These are phyloP conservation scores for Trematosphaeria pertusa DNA, from an alignment of 2,329 filamentous ascomycete species.

Conservation along the genomic window DNA sequence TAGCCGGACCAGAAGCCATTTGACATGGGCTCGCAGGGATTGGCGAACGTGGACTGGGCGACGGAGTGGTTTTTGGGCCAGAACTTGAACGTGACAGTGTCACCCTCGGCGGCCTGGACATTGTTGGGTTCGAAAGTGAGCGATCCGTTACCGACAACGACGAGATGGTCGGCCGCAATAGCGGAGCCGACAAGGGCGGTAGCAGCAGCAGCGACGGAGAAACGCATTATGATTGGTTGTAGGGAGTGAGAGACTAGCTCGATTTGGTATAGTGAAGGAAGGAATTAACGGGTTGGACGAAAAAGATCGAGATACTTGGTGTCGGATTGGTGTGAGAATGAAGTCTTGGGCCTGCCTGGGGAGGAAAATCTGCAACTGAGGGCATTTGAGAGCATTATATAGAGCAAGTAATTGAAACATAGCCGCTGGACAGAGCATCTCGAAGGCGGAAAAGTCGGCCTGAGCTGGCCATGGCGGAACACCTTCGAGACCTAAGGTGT, in stretches of 20 bases:
- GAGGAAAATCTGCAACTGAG: conserved; percentile 34
- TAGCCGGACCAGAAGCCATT: conserved; percentile 49
- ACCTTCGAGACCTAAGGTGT: conserved; percentile 42
- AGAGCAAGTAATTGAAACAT: conserved; percentile 33
- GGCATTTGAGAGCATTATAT: conserved; percentile 47
- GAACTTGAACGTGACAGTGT: conserved; percentile 49
- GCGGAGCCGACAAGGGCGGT: conserved; percentile 39
- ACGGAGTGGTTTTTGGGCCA: conserved; percentile 50
- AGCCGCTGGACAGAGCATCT: conserved; percentile 22
- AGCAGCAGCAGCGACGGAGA: conserved; percentile 44
- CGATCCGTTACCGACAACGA: conserved; percentile 39
- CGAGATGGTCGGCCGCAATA: conserved; percentile 40
- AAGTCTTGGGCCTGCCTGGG: conserved; percentile 47
- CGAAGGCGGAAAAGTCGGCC: conserved; percentile 32
- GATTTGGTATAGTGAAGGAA: conserved; percentile 27
- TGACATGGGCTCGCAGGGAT: conserved; percentile 42
- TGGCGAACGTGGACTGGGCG: conserved; percentile 43
- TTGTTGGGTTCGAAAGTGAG: conserved; percentile 45
- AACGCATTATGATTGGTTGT: conserved; percentile 48
- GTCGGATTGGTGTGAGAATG: conserved; percentile 39
- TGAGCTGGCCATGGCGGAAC: conserved; percentile 40
- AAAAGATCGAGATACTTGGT: conserved; percentile 34
- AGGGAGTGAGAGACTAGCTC: conserved; percentile 41
- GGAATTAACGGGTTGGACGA: conserved; percentile 20
- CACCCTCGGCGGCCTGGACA: conserved; percentile 43